Evolutionary conservation across 2,329 filamentous ascomycete species (phyloP).

Genomic region (Fusarium multiceps): DNA sequence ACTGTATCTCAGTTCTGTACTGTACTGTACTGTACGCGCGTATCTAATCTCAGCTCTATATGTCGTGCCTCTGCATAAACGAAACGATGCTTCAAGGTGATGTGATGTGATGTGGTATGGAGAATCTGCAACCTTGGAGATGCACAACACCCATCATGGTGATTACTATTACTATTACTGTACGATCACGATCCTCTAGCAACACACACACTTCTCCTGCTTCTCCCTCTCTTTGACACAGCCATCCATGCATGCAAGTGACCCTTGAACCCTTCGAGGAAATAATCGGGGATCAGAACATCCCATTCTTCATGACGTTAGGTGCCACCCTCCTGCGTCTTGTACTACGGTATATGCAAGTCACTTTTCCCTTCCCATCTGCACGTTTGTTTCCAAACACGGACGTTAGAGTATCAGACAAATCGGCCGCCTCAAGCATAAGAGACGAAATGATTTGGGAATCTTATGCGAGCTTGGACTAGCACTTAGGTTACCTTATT

Average conservation of each 20-base stretch:
- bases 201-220: neutral
- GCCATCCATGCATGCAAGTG: neutral
- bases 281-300: conserved; percentile 3
- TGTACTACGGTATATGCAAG: conserved; percentile 16
- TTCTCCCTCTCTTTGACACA: neutral
- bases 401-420: neutral
- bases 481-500: neutral
- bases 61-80: neutral
- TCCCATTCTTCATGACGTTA: conserved; percentile 5
- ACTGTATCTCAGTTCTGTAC: neutral
- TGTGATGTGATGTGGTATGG: neutral
- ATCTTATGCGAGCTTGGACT: neutral
- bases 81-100: neutral
- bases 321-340: conserved; percentile 16
- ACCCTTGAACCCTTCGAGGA: neutral
- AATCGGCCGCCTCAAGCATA: neutral
- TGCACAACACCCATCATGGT: neutral
- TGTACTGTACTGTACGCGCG: neutral
- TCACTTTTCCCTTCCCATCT: conserved; percentile 8
- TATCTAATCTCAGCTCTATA: neutral
- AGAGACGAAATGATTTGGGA: neutral
- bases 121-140: neutral
- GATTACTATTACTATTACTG: conserved; percentile 3
- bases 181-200: neutral
- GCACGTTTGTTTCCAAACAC: conserved; percentile 4